These are phyloP conservation scores for Carex myosuroides DNA, from an alignment of 176 grass and related monocot species.

Conservation along the genomic window DNA sequence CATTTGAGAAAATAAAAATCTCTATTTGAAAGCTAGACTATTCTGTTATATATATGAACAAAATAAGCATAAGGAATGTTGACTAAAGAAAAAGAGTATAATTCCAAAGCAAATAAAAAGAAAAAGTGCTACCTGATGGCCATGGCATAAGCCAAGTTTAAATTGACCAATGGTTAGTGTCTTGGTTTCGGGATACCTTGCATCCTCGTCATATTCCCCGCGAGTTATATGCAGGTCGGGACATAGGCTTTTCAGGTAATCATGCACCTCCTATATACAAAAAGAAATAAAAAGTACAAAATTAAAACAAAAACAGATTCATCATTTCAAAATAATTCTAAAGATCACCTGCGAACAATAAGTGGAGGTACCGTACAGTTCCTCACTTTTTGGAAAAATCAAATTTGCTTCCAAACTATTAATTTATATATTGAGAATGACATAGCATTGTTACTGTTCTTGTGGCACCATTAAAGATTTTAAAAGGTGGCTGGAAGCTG, in stretches of 20 bases:
- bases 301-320: neutral
- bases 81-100: constrained; percentile 19
- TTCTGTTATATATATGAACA: neutral
- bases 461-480: neutral
- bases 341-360: neutral
- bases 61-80: neutral
- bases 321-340: neutral
- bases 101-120: neutral
- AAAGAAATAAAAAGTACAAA: neutral
- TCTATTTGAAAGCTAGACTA: neutral
- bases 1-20: neutral
- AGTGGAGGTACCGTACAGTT: too few species aligned
- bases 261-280: constrained; percentile 74
- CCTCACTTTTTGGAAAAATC: neutral
- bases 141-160: constrained; percentile 93
- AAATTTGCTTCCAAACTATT: neutral
- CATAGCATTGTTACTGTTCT: neutral
- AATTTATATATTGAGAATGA: neutral
- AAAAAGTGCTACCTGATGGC: constrained; percentile 71
- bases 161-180: constrained; percentile 97
- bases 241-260: constrained; percentile 97
- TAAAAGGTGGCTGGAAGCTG: neutral
- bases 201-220: constrained; percentile 96
- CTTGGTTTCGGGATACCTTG: constrained; percentile 87
- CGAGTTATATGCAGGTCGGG: constrained; percentile 86